Evolutionary conservation across 352 stramenopile genomes (phyloP).

Genomic region (Globisporangium mamillatum): DNA sequence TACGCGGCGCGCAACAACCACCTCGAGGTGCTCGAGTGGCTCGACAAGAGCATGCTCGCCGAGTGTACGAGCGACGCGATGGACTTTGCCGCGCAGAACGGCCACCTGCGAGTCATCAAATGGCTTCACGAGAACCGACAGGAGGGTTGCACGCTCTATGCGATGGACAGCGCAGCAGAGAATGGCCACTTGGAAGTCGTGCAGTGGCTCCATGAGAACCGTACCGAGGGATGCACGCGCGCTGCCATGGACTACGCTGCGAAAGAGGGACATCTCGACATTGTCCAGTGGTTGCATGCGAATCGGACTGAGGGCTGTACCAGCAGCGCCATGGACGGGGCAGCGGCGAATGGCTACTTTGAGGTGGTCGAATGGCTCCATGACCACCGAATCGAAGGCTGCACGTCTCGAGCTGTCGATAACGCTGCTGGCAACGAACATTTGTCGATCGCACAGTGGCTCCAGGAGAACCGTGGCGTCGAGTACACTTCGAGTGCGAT

Average conservation of each 20-base stretch:
- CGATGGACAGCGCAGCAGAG: constrained; percentile 10
- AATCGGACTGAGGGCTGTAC: neutral
- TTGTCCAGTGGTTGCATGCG: constrained; percentile 11
- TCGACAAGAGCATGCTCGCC: constrained; percentile 9
- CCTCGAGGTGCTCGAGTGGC: constrained; percentile 8
- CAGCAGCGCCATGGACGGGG: neutral
- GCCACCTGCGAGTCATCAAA: constrained; percentile 43
- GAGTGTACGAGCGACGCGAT: constrained; percentile 16
- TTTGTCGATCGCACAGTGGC: constrained; percentile 5
- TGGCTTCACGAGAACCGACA: constrained; percentile 51
- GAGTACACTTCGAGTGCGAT: constrained; percentile 7
- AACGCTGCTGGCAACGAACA: constrained; percentile 4
- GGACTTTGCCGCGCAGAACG: constrained; percentile 28
- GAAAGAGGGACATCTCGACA: neutral
- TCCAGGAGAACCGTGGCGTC: constrained; percentile 3
- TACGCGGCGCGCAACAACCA: constrained; percentile 14
- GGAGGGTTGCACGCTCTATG: constrained; percentile 12
- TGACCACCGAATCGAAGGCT: constrained; percentile 5
- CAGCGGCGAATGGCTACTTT: neutral
- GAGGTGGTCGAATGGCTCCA: constrained; percentile 1
- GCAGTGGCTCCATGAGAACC: constrained; percentile 4
- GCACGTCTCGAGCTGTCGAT: constrained; percentile 7
- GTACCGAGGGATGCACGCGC: constrained; percentile 4
- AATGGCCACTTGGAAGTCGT: constrained; percentile 7
- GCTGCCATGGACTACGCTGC: constrained; percentile 10